Percentiles rank a stretch among this genome's conserved stretches.
phyloP scores from a whole-genome alignment of 345 rosid genomes.

The Aegle marmelos region DNA sequence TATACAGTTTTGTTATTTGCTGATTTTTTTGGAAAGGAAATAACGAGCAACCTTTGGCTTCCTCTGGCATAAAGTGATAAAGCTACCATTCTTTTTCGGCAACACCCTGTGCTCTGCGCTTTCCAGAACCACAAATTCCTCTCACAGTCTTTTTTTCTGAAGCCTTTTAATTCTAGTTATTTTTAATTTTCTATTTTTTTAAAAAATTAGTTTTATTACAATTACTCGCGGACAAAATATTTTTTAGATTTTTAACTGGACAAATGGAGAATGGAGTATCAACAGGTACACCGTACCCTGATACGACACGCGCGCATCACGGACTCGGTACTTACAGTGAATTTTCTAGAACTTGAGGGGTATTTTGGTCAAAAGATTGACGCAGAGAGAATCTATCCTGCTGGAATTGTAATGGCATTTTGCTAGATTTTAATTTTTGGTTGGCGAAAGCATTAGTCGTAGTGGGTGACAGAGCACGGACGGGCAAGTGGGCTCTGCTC shows the following conservation, averaged over 20 bases:
- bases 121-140: neutral
- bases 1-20: neutral
- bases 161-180: neutral
- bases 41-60: neutral
- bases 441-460: neutral
- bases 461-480: conserved; percentile 26
- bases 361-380: neutral
- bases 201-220: too few species aligned
- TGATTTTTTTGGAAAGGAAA: neutral
- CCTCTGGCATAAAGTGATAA: neutral
- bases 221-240: neutral
- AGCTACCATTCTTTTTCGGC: neutral
- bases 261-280: too few species aligned
- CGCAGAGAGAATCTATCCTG: conserved; percentile 4
- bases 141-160: neutral
- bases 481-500: neutral
- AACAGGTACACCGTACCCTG: neutral
- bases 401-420: conserved; percentile 4
- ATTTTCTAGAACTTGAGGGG: neutral
- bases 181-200: neutral
- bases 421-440: conserved; percentile 4
- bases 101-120: neutral
- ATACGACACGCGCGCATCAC: neutral
- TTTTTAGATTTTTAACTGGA: too few species aligned
- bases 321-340: neutral